Conservation (phyloP, 2,329 filamentous ascomycete genomes). For the Zymoseptoria passerinii region DNA sequence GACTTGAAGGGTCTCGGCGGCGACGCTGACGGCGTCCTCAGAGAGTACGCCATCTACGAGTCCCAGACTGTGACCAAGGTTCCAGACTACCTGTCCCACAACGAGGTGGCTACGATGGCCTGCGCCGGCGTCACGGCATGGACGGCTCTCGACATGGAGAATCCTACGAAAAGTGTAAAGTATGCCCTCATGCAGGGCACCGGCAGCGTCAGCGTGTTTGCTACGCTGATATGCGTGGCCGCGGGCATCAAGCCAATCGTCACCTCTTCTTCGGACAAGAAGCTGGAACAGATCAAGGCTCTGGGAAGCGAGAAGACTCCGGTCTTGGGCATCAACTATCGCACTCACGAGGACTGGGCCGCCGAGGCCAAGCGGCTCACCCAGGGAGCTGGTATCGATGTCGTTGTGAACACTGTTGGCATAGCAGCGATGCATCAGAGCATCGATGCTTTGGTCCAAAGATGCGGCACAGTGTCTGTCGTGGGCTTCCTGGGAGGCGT, state of each 20-base stretch:
- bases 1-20: conserved; percentile 38
- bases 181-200: conserved; percentile 23
- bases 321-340: conserved; percentile 50
- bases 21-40: conserved; percentile 49
- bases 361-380: conserved; percentile 43
- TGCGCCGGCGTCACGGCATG: conserved; percentile 52
- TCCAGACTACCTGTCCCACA: conserved; percentile 48
- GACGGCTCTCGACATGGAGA: conserved; percentile 13
- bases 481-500: conserved; percentile 7
- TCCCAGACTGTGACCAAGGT: conserved; percentile 43
- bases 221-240: conserved; percentile 22
- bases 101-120: conserved; percentile 52
- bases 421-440: neutral
- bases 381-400: conserved; percentile 33
- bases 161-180: neutral
- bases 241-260: conserved; percentile 43
- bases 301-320: conserved; percentile 46
- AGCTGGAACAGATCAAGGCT: conserved; percentile 43
- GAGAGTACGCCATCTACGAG: conserved; percentile 51
- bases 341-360: conserved; percentile 49
- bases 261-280: conserved; percentile 50
- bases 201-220: conserved; percentile 38
- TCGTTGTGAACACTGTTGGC: conserved; percentile 43
- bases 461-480: conserved; percentile 25
- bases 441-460: conserved; percentile 17